Conservation (phyloP, 352 stramenopile species). For the Phytophthora syringae region DNA sequence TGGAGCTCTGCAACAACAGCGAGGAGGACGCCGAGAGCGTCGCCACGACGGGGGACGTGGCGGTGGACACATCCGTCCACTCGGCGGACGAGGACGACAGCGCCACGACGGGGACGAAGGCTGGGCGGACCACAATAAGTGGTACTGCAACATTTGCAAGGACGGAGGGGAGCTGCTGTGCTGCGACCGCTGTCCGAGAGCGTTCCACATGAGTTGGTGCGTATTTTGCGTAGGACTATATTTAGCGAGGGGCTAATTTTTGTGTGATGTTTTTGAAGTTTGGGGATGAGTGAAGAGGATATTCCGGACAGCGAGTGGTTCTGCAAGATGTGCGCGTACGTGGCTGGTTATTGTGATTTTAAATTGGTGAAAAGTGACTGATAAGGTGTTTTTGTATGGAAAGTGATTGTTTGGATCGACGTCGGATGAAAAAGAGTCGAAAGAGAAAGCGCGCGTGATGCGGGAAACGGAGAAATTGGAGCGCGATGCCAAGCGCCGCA, state of each 20-base stretch:
- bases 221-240: conserved; percentile 1
- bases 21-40: conserved; percentile 52
- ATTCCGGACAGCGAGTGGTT: conserved; percentile 89
- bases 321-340: conserved; percentile 89
- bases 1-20: conserved; percentile 76
- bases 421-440: conserved; percentile 77
- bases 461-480: conserved; percentile 85
- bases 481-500: conserved; percentile 67
- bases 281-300: conserved; percentile 77
- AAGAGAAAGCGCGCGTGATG: conserved; percentile 80
- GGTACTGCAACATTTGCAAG: conserved; percentile 93
- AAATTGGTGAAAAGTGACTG: not conserved
- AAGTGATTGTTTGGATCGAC: conserved; percentile 85
- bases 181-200: conserved; percentile 92
- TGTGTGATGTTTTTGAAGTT: conserved; percentile 45
- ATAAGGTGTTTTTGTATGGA: conserved; percentile 25
- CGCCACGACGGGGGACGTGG: conserved; percentile 34
- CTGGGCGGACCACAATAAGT: conserved; percentile 88
- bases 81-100: conserved; percentile 53
- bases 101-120: conserved; percentile 63
- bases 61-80: conserved; percentile 40
- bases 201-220: conserved; percentile 93
- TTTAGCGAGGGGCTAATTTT: conserved; percentile 10
- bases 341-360: conserved; percentile 16
- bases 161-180: conserved; percentile 89